Evolutionary conservation across 495 filamentous ascomycete genomes (phyloP).

Genomic region (Cercophora samala): DNA sequence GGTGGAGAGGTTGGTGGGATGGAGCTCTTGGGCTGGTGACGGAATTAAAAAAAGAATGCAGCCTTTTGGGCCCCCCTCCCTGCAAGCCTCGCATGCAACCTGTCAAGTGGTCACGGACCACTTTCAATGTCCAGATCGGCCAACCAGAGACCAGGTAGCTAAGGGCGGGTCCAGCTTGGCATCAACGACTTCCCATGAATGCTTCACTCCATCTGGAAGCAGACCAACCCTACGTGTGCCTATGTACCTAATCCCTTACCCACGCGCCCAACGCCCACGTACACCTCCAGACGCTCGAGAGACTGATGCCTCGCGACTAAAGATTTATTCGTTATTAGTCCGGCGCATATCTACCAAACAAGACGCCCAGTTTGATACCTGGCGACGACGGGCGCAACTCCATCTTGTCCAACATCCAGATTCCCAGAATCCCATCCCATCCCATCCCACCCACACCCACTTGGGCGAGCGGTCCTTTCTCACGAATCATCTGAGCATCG

Average conservation of each 20-base stretch:
- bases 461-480: neutral
- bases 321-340: neutral
- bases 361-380: neutral
- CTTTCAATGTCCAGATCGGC: neutral
- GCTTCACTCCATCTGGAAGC: neutral
- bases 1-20: no score
- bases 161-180: neutral
- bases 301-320: neutral
- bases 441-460: neutral
- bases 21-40: no score
- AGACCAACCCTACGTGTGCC: neutral
- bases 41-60: neutral
- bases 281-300: neutral
- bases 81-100: no score
- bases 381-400: neutral
- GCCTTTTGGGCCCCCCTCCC: no score
- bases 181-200: neutral
- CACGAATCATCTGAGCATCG: conserved; percentile 20
- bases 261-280: neutral
- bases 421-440: no score
- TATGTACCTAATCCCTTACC: no score
- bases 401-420: neutral
- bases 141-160: neutral
- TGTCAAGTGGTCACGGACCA: no score
- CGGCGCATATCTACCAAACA: neutral